phyloP scores from a whole-genome alignment of 768 basidiomycete genomes.

The Phaffia tasmanica region DNA sequence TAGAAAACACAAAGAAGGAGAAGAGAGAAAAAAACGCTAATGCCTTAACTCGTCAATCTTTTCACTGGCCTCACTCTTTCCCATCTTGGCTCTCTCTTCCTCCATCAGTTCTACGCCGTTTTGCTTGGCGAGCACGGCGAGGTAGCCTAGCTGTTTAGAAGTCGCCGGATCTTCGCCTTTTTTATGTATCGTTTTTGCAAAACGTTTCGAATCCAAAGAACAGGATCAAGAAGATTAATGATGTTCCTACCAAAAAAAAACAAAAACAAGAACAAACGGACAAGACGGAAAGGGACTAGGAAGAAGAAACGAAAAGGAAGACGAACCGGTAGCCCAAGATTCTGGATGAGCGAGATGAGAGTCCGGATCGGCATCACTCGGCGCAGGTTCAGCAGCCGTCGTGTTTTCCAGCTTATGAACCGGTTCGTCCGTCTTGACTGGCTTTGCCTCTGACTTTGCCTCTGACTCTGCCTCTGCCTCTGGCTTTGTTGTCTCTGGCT shows the following conservation, averaged over 20 bases:
- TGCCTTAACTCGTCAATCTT: conserved; percentile 34
- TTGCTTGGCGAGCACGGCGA: conserved; percentile 36
- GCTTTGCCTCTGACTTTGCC: too few species aligned
- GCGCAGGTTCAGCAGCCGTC: not conserved
- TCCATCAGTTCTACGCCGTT: conserved; percentile 28
- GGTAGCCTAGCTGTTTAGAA: conserved; percentile 36
- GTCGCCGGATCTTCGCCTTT: conserved; percentile 36
- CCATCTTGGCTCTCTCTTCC: conserved; percentile 28
- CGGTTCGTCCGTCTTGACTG: conserved; percentile 4
- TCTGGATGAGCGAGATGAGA: conserved; percentile 37
- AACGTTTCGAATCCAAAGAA: not conserved
- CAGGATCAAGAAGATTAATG: not conserved
- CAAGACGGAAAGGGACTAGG: not conserved
- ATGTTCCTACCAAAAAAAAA: not conserved
- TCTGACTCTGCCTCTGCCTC: not conserved
- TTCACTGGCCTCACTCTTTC: conserved; percentile 36
- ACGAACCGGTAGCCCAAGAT: conserved; percentile 35
- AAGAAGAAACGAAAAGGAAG: not conserved
- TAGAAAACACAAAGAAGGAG: too few species aligned
- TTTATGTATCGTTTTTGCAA: too few species aligned
- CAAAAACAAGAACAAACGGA: not conserved
- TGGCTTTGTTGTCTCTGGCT: too few species aligned
- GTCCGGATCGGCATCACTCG: not conserved
- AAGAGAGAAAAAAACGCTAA: too few species aligned
- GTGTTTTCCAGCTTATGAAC: conserved; percentile 6